phyloP scores from a whole-genome alignment of 176 grass and related monocot species.

The Puccinellia tenuiflora region DNA sequence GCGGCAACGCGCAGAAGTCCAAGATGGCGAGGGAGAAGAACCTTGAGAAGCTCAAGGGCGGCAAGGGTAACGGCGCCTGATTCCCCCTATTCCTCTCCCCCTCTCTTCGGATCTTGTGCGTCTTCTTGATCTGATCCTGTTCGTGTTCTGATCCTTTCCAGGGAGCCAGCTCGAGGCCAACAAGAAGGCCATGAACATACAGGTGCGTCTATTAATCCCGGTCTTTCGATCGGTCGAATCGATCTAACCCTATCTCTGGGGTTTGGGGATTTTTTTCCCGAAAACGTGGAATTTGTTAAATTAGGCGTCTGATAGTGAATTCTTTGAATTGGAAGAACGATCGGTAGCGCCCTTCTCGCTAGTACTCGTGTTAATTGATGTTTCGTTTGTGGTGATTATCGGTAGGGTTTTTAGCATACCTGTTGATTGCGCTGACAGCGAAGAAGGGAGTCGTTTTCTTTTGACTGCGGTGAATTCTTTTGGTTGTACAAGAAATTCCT shows the following conservation, averaged over 20 bases:
- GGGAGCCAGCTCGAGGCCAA: conserved; percentile 80
- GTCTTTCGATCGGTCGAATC: background rate
- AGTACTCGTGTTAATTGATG: background rate
- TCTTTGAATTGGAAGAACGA: background rate
- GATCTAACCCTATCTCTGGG: background rate
- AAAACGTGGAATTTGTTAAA: background rate
- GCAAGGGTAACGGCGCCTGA: conserved; percentile 42
- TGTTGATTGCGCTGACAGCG: background rate
- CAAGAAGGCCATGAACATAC: conserved; percentile 94
- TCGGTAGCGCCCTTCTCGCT: background rate
- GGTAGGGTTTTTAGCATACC: background rate
- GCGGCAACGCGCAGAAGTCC: conserved; percentile 89
- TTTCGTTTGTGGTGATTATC: background rate
- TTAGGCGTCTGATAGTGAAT: background rate
- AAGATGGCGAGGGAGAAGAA: conserved; percentile 93
- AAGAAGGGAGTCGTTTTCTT: background rate
- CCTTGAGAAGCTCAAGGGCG: conserved; percentile 61
- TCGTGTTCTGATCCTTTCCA: background rate
- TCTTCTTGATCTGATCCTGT: conserved; percentile 10
- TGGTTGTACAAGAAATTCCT: background rate
- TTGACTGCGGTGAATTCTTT: no score
- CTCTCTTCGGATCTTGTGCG: background rate
- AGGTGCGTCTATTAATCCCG: conserved; percentile 25
- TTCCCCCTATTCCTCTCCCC: no score
- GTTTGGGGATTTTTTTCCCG: background rate